These are phyloP conservation scores for Colletotrichum musicola DNA, from an alignment of 2,329 filamentous ascomycete genomes.

Conservation along the genomic window DNA sequence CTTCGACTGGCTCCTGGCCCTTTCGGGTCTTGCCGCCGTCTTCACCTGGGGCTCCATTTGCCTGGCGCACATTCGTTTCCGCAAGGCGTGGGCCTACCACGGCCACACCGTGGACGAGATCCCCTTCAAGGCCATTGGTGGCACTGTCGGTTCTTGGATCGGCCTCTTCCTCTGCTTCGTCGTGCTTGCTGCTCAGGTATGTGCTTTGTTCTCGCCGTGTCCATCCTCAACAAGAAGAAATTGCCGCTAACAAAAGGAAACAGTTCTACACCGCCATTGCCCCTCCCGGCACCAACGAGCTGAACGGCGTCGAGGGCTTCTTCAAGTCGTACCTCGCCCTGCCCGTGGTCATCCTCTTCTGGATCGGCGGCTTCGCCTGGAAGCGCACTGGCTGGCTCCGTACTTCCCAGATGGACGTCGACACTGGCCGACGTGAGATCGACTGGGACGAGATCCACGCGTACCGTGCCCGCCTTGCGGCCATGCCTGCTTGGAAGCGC, in stretches of 20 bases:
- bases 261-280: slow-evolving; percentile 65
- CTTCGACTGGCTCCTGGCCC: slow-evolving; percentile 74
- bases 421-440: slow-evolving; percentile 73
- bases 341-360: slow-evolving; percentile 67
- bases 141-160: slow-evolving; percentile 72
- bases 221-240: neutral
- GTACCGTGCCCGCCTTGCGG: slow-evolving; percentile 62
- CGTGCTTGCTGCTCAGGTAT: slow-evolving; percentile 59
- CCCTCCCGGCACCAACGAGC: slow-evolving; percentile 47
- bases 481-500: slow-evolving; percentile 64
- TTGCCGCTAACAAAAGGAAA: neutral
- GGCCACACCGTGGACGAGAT: slow-evolving; percentile 73
- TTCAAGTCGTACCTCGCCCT: slow-evolving; percentile 68
- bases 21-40: slow-evolving; percentile 72
- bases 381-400: slow-evolving; percentile 73
- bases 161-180: slow-evolving; percentile 69
- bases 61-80: slow-evolving; percentile 75
- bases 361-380: slow-evolving; percentile 70
- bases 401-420: slow-evolving; percentile 75
- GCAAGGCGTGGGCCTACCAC: slow-evolving; percentile 68
- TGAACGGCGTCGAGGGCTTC: slow-evolving; percentile 61
- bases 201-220: neutral
- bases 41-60: slow-evolving; percentile 78
- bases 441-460: slow-evolving; percentile 75
- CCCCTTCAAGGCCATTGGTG: slow-evolving; percentile 72